Evolutionary conservation across 2,329 filamentous ascomycete species (phyloP), one percentile per base, ranked within the genome.

Genomic region (Cladophialophora yegresii): DNA sequence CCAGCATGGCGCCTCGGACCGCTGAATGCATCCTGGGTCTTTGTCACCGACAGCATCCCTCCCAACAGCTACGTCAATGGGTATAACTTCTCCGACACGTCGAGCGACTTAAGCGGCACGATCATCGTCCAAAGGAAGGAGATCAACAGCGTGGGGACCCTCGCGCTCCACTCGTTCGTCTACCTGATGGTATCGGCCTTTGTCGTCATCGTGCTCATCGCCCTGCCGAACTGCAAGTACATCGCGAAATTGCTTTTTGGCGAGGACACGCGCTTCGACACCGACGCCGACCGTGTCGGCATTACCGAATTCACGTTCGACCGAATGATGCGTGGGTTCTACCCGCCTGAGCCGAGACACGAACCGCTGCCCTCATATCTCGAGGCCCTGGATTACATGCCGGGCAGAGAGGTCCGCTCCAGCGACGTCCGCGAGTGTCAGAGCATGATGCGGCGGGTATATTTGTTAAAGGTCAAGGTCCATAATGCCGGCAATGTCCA

Each of bases 11-110:
- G 45, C 45, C 45, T 50, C 7, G 45, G 45, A 6, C 45, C 45
- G 45, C 45, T 50, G 2, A 20, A 13, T 5, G n/a, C 45, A 5
- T 8, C n/a, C n/a, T 50, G 45, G 45, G 20, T 50, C 20, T 22
- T 50, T n/a, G 20, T 50, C 45, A 50, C 45, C 45, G 45, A 26
- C 45, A 26, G 23, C 45, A 22, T 50, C n/a, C 45, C 45, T n/a
- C n/a, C n/a, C 8, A 4, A 5, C 23, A 50, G 20, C 45, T 12
- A 50, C 20, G 45, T 50, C 45, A 26, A 26, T 5, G 23, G 23
- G 8, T 22, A 13, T n/a, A 20, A 22, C 45, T 50, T 23, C 20
- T 4, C 8, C 3, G 45, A 50, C 45, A 9, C 20, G 20, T 2
- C 12, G n/a, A 26, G n/a, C 20, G 45, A 23, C 45, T 23, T 50